Percentiles rank a stretch among this genome's conserved stretches.
These are phyloP conservation scores for Fusarium nygamai DNA, from an alignment of 2,329 filamentous ascomycete species.

Conservation along the genomic window DNA sequence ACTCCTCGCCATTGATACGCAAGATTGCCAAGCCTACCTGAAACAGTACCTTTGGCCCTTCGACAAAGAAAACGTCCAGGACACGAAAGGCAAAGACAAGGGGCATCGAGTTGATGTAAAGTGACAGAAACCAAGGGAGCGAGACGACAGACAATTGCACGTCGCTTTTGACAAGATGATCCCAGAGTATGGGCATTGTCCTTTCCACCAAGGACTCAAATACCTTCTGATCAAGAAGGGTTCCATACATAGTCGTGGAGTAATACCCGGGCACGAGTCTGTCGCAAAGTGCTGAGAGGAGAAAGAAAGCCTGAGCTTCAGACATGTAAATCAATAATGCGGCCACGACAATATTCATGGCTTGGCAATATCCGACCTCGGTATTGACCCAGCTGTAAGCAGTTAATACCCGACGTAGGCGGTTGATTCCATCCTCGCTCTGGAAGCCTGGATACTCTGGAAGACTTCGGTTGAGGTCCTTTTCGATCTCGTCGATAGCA, in stretches of 20 bases:
- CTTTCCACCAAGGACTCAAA: constrained; percentile 98
- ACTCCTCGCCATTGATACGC: constrained; percentile 94
- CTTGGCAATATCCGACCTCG: constrained; percentile 97
- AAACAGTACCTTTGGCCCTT: constrained; percentile 96
- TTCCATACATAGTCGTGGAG: constrained; percentile 99
- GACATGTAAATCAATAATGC: constrained; percentile 99
- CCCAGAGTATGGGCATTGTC: constrained; percentile 98
- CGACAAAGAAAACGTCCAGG: constrained; percentile 96
- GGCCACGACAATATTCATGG: constrained; percentile 99
- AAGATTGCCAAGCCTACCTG: constrained; percentile 97
- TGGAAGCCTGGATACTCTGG: constrained; percentile 98
- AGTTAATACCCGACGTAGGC: constrained; percentile 88
- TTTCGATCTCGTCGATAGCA: constrained; percentile 98
- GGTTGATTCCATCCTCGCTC: constrained; percentile 91
- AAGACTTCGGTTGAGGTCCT: constrained; percentile 94
- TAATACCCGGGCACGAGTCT: constrained; percentile 96
- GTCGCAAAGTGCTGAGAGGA: constrained; percentile 91
- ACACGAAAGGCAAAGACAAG: constrained; percentile 97
- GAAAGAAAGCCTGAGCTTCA: constrained; percentile 93
- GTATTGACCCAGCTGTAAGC: constrained; percentile 98
- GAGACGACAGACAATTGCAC: constrained; percentile 98
- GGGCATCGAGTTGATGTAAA: constrained; percentile 99
- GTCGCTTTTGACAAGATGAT: constrained; percentile 95
- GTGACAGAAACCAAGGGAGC: constrained; percentile 94
- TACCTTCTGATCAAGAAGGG: constrained; percentile 93